Base-by-base conservation (phyloP, 23 red algal genomes). In the Cyanidioschyzon merolae region DNA sequence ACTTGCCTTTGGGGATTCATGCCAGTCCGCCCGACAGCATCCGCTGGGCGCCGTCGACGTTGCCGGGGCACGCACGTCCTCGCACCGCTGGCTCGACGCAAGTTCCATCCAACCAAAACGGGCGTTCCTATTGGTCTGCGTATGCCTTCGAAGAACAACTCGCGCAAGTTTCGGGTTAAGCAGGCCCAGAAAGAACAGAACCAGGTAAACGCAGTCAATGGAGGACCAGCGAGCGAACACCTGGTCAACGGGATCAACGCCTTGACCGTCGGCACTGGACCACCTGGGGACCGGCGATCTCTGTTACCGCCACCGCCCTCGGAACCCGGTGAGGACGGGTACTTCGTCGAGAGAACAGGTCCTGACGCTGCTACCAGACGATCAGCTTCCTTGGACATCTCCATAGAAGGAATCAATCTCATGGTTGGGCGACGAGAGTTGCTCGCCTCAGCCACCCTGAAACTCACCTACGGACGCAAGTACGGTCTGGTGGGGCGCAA, bases 401-500 rank as follows among this genome's bases (percentile, higher is more conserved):
- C 86, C 1, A 71, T 98, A 1, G 88, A 92, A 39, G 83, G 89
- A 37, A 91, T 81, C 68, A 71, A 81, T 40, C 68, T 81, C 7
- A 71, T 71, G 37, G 59, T 81, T 2, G 78, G 78, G 25, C 58
- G 78, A 7, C 51, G 37, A 0, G 78, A 81, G 38, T 59, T 81
- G 45, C 78, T 81, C 24, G 18, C 40, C 2, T 71, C 59, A 25
- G 78, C 88, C 2, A 68, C 77, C 68, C 84, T 96, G 67, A 83
- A 89, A 41, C 77, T 98, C 21, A 85, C 94, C 2, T 80, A 88
- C 12, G 94, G 94, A 1, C 75, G 85, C 50, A 41, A 88, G 50
- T 98, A 98, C 58, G 94, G 88, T 0, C 83, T 98, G 39, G 88
- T 98, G 31, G 94, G 94, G 17, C 58, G 76, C 21, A 98, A 98